These are phyloP conservation scores for Anacardium occidentale DNA, from an alignment of 345 rosid genomes.

Conservation along the genomic window DNA sequence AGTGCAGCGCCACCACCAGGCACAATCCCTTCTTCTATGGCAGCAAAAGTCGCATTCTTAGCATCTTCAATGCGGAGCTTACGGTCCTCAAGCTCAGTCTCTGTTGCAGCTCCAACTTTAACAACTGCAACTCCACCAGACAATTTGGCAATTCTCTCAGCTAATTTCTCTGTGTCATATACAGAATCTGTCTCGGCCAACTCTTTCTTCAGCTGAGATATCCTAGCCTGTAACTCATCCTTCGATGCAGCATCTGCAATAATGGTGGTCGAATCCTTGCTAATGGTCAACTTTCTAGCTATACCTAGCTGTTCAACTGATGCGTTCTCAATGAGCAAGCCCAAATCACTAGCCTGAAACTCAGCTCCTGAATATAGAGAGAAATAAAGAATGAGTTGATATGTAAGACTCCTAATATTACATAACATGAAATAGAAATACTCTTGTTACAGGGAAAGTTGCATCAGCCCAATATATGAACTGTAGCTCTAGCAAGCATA, in stretches of 20 bases:
- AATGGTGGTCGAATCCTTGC: slow-evolving; percentile 79
- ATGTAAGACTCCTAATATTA: background rate
- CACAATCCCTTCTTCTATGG: slow-evolving; percentile 96
- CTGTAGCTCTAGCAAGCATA: background rate
- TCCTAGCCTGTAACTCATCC: slow-evolving; percentile 83
- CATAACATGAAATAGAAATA: background rate
- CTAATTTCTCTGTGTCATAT: slow-evolving; percentile 82
- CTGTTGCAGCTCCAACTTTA: slow-evolving; percentile 98
- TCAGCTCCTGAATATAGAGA: slow-evolving; percentile 66
- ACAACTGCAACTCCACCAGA: slow-evolving; percentile 98
- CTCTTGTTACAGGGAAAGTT: background rate
- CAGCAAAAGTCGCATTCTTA: slow-evolving; percentile 95
- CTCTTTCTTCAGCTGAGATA: slow-evolving; percentile 83
- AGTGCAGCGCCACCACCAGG: slow-evolving; percentile 96
- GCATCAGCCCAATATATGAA: background rate
- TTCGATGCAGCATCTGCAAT: slow-evolving; percentile 97
- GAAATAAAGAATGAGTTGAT: slow-evolving; percentile 2
- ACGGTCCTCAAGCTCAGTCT: slow-evolving; percentile 95
- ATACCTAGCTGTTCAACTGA: slow-evolving; percentile 80
- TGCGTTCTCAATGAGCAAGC: slow-evolving; percentile 70
- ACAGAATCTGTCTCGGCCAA: slow-evolving; percentile 86
- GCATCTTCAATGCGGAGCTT: slow-evolving; percentile 96
- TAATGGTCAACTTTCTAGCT: slow-evolving; percentile 78
- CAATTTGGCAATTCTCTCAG: slow-evolving; percentile 93
- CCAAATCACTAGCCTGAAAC: slow-evolving; percentile 82